Evolutionary conservation across 2,329 filamentous ascomycete genomes (phyloP).

Genomic region (Madurella fahalii): DNA sequence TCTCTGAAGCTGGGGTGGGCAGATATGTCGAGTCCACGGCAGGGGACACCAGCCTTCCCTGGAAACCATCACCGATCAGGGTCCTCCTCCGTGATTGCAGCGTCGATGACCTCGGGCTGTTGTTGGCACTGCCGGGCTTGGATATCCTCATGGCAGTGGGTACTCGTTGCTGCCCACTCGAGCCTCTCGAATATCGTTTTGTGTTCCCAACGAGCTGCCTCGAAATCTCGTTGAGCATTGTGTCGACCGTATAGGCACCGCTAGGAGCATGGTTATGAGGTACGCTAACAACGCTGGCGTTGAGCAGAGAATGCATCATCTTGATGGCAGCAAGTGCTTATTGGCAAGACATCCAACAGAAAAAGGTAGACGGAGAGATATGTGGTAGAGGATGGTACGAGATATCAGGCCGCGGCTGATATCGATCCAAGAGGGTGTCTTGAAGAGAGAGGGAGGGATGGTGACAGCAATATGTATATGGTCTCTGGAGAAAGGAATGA

Average conservation of each 20-base stretch:
- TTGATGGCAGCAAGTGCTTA: conserved; percentile 22
- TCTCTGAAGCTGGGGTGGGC: conserved; percentile 33
- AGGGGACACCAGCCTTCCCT: conserved; percentile 34
- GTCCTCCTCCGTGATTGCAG: conserved; percentile 52
- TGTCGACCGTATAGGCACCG: conserved; percentile 37
- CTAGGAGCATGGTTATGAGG: conserved; percentile 17
- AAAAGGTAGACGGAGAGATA: background rate
- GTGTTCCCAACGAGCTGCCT: conserved; percentile 48
- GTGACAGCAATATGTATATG: background rate
- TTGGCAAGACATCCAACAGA: conserved; percentile 22
- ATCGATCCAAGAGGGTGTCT: background rate
- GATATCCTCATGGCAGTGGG: conserved; percentile 54
- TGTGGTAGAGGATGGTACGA: background rate
- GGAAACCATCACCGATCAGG: conserved; percentile 47
- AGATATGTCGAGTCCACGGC: conserved; percentile 41
- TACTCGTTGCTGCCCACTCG: conserved; percentile 44
- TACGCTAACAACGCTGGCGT: conserved; percentile 29
- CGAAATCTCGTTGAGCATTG: conserved; percentile 48
- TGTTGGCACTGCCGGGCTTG: conserved; percentile 65
- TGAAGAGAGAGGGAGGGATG: conserved; percentile 2
- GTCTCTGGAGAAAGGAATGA: background rate
- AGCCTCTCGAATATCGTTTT: conserved; percentile 46
- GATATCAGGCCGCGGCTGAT: conserved; percentile 5
- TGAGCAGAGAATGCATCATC: conserved; percentile 33
- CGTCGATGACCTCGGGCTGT: conserved; percentile 58